Evolutionary conservation across 2,329 filamentous ascomycete species (phyloP).

Genomic region (Cryphonectria carpinicola): DNA sequence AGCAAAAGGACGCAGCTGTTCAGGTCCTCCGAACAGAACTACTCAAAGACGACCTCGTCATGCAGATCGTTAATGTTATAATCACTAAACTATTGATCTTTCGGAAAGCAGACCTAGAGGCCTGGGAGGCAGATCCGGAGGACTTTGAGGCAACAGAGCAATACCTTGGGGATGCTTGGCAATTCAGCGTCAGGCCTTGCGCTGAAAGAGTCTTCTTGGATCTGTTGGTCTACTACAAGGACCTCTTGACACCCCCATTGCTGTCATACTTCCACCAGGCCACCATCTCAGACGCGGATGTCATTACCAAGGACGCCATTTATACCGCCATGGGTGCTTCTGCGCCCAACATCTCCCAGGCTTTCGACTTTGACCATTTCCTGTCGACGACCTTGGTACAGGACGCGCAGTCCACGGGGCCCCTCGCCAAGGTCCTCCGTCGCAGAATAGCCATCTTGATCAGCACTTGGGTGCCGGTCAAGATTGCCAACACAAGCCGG

Average conservation of each 20-base stretch:
- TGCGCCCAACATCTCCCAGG: conserved; percentile 72
- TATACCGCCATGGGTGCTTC: conserved; percentile 92
- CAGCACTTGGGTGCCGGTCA: conserved; percentile 85
- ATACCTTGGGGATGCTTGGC: conserved; percentile 81
- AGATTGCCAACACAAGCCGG: conserved; percentile 69
- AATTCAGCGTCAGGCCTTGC: conserved; percentile 90
- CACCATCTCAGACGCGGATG: conserved; percentile 65
- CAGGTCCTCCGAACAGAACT: conserved; percentile 72
- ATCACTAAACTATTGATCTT: conserved; percentile 90
- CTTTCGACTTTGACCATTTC: conserved; percentile 83
- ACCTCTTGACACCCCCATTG: conserved; percentile 76
- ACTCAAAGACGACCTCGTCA: conserved; percentile 75
- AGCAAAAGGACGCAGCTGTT: conserved; percentile 73
- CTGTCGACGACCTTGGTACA: conserved; percentile 73
- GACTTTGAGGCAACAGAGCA: conserved; percentile 95
- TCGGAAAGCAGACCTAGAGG: conserved; percentile 79
- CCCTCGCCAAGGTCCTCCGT: conserved; percentile 77
- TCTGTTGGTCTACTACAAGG: conserved; percentile 85
- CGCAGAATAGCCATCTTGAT: conserved; percentile 87
- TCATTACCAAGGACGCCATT: conserved; percentile 89
- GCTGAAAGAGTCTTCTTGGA: conserved; percentile 94
- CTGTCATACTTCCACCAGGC: conserved; percentile 82
- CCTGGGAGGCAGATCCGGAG: conserved; percentile 93
- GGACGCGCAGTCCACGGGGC: conserved; percentile 71
- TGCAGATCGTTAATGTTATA: conserved; percentile 80